Conservation (phyloP, 163 green algal species). For the Trebouxiophyceae sp. region DNA sequence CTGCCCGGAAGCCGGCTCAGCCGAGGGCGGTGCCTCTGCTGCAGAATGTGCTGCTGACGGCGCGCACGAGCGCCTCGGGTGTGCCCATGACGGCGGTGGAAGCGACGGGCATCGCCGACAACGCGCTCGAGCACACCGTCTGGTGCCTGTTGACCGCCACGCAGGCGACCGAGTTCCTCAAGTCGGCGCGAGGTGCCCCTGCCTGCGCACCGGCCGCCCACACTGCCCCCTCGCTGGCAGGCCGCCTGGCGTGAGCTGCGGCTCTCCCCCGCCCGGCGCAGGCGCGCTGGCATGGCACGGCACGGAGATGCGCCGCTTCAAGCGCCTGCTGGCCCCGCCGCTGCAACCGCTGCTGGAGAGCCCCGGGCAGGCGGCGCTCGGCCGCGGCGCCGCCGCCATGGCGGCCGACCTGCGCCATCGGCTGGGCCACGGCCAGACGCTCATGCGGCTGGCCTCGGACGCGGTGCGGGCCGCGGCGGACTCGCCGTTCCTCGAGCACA, state of each 20-base stretch:
- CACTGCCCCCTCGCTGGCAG: too few relatives aligned
- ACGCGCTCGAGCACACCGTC: conserved; percentile 69
- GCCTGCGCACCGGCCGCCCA: too few relatives aligned
- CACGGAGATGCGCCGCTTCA: conserved; percentile 51
- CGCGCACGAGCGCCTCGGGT: conserved; percentile 14
- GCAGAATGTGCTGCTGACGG: conserved; percentile 46
- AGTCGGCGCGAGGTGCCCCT: conserved; percentile 41
- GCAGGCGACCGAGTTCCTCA: conserved; percentile 57
- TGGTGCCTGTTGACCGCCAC: conserved; percentile 55
- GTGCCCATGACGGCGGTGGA: conserved; percentile 62
- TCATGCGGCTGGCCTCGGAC: conserved; percentile 42
- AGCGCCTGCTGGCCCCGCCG: conserved; percentile 60
- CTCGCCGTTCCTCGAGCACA: conserved; percentile 68
- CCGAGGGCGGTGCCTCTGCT: not conserved
- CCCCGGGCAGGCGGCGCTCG: conserved; percentile 39
- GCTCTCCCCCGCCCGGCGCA: too few relatives aligned
- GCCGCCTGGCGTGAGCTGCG: too few relatives aligned
- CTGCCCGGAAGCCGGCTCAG: not conserved
- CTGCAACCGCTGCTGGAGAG: conserved; percentile 60
- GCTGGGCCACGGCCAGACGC: conserved; percentile 18
- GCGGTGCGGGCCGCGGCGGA: conserved; percentile 53
- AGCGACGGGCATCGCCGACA: conserved; percentile 68
- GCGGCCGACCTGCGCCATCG: conserved; percentile 1
- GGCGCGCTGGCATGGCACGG: conserved; percentile 70
- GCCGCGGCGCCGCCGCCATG: conserved; percentile 30